Evolutionary conservation across 352 stramenopile species (phyloP).

Genomic region (Phytophthora chlamydospora): DNA sequence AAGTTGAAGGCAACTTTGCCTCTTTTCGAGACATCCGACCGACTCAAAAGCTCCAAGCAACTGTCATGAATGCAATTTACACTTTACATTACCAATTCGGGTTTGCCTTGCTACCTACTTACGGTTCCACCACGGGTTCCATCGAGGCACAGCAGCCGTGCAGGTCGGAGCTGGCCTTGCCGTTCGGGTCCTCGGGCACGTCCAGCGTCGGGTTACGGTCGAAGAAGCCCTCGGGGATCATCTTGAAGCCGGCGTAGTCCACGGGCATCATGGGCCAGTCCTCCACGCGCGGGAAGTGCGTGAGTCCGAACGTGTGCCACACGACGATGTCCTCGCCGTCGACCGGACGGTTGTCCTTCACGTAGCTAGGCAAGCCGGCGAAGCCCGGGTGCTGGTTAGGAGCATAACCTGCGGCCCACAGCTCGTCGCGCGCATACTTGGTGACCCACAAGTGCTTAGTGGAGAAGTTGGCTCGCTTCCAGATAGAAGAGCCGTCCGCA

Average conservation of each 20-base stretch:
- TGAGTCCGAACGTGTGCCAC: slow-evolving; percentile 80
- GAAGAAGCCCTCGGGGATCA: slow-evolving; percentile 73
- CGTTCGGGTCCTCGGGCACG: slow-evolving; percentile 46
- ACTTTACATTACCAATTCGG: slow-evolving; percentile 4
- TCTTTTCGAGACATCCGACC: too few species aligned
- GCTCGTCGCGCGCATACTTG: slow-evolving; percentile 58
- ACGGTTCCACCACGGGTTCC: slow-evolving; percentile 16
- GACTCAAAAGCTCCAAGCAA: neutral
- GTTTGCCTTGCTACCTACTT: neutral
- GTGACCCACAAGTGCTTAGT: slow-evolving; percentile 81
- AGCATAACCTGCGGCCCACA: slow-evolving; percentile 73
- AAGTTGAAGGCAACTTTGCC: too few species aligned
- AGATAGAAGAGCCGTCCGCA: slow-evolving; percentile 54
- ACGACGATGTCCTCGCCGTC: slow-evolving; percentile 72
- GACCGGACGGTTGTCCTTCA: slow-evolving; percentile 52
- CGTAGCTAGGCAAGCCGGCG: slow-evolving; percentile 63
- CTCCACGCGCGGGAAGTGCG: slow-evolving; percentile 66
- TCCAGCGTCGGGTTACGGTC: slow-evolving; percentile 58
- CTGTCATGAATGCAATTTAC: slow-evolving; percentile 10
- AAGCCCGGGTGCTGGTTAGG: slow-evolving; percentile 62
- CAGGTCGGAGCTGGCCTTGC: slow-evolving; percentile 40
- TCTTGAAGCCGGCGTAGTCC: slow-evolving; percentile 70
- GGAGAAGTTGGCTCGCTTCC: slow-evolving; percentile 67
- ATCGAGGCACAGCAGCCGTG: slow-evolving; percentile 27
- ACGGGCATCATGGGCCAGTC: slow-evolving; percentile 81